These are phyloP conservation scores for Trametes hirsuta DNA, from an alignment of 1,284 basidiomycete genomes.

Conservation along the genomic window DNA sequence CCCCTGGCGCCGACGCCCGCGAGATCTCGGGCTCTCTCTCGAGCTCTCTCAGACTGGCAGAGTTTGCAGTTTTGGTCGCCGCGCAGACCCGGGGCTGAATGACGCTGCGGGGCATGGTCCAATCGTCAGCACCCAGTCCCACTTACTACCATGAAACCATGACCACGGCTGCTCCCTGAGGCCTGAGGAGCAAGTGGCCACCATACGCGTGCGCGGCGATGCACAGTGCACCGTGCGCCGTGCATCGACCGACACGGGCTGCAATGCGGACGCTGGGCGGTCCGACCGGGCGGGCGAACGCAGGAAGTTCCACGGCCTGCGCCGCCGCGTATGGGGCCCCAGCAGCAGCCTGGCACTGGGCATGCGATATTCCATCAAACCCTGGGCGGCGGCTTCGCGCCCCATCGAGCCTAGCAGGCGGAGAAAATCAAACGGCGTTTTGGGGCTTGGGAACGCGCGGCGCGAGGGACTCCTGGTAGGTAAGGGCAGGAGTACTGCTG, in stretches of 20 bases:
- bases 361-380: conserved; percentile 12
- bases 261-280: conserved; percentile 18
- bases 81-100: too few relatives aligned
- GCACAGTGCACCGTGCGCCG: not conserved
- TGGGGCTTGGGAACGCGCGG: conserved; percentile 15
- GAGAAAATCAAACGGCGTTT: conserved; percentile 18
- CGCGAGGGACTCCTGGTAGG: not conserved
- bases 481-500: conserved; percentile 2
- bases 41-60: too few relatives aligned
- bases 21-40: not conserved
- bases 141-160: too few relatives aligned
- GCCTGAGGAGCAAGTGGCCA: too few relatives aligned
- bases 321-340: not conserved
- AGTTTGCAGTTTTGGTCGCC: too few relatives aligned
- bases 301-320: conserved; percentile 9
- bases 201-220: too few relatives aligned
- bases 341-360: too few relatives aligned
- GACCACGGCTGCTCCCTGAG: too few relatives aligned
- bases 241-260: not conserved
- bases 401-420: conserved; percentile 14
- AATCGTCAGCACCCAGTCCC: not conserved
- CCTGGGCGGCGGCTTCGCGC: conserved; percentile 16
- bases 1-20: not conserved
- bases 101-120: not conserved
- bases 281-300: conserved; percentile 25